phyloP scores from a whole-genome alignment of 2,329 filamentous ascomycete species.

The Chaetomium sp. region DNA sequence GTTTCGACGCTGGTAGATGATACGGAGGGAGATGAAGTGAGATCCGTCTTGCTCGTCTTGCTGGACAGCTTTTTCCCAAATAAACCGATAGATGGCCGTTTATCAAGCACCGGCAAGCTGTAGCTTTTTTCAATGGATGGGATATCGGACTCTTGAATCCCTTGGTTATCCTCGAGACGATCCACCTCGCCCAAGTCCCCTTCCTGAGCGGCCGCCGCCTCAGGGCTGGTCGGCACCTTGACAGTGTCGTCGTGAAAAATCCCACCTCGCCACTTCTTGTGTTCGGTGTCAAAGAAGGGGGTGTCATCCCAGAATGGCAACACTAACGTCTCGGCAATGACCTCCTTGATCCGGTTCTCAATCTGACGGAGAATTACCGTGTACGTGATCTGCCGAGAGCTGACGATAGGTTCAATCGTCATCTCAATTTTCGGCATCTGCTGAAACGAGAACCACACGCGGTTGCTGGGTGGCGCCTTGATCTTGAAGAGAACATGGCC shows the following conservation, averaged over 20 bases:
- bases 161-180: constrained; percentile 36
- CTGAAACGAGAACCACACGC: constrained; percentile 93
- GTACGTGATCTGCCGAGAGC: constrained; percentile 91
- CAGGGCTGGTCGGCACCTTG: constrained; percentile 31
- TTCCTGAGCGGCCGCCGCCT: constrained; percentile 36
- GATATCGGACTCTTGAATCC: constrained; percentile 33
- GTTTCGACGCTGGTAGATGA: constrained; percentile 13
- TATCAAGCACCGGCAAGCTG: constrained; percentile 41
- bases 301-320: constrained; percentile 94
- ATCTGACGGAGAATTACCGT: constrained; percentile 87
- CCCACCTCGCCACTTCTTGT: constrained; percentile 75
- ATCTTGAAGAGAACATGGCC: constrained; percentile 80
- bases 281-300: constrained; percentile 77
- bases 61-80: constrained; percentile 44
- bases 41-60: constrained; percentile 32
- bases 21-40: constrained; percentile 30
- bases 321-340: constrained; percentile 86
- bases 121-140: constrained; percentile 51
- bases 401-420: constrained; percentile 92
- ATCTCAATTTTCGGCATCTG: constrained; percentile 91
- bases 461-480: constrained; percentile 92
- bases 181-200: constrained; percentile 45
- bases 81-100: constrained; percentile 32
- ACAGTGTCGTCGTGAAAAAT: constrained; percentile 60
- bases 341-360: constrained; percentile 89